Evolutionary conservation across 2,329 filamentous ascomycete genomes (phyloP), one percentile per base, ranked within the genome.

Genomic region (Metarhizium sp.): DNA sequence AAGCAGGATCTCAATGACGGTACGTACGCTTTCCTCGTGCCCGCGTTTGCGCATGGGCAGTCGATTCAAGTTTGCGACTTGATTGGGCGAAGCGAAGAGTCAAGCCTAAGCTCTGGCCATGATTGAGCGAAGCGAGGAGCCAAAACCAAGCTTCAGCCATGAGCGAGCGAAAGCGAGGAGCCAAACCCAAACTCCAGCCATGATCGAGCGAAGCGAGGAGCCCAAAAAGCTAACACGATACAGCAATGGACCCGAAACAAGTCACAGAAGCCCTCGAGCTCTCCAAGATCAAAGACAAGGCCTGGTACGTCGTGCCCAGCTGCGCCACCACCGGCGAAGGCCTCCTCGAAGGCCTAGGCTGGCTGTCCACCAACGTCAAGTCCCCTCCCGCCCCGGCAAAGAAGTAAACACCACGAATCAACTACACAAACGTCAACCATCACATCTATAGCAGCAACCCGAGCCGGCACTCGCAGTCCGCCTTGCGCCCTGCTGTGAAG

Each of bases 1-100:
- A 99, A 99, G 83, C 94, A 97, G 76, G 94, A 99, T 83, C 78
- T 97, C 64, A 79, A 82, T 57, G 89, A 90, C 69, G 85, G 90
- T 89, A 74, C 56, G 78, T 48, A 13, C 25, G 18, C 32, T 20
- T 45, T 45, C n/a, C 42, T 20, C 40, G 25, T 43, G 13, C 7
- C 34, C 34, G 6, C 34, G 34, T 4, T 13, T 2, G 34, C 34
- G 34, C 8, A 13, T 13, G 8, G 34, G 34, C 7, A 36, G 34
- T 36, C 1, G 34, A 36, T 25, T 25, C 25, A 25, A 25, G 3
- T 4, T 25, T 25, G 25, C 25, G 4, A 4, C 25, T 25, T 25
- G 25, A 25, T 25, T 3, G 25, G 25, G 25, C 25, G 25, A 25
- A 4, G 25, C 25, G 4, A 25, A 4, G 3, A 25, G 25, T 25